Percentiles rank a stretch among this genome's conserved stretches.
Conservation (phyloP, 768 basidiomycete genomes). For the Pulveroboletus sp. region DNA sequence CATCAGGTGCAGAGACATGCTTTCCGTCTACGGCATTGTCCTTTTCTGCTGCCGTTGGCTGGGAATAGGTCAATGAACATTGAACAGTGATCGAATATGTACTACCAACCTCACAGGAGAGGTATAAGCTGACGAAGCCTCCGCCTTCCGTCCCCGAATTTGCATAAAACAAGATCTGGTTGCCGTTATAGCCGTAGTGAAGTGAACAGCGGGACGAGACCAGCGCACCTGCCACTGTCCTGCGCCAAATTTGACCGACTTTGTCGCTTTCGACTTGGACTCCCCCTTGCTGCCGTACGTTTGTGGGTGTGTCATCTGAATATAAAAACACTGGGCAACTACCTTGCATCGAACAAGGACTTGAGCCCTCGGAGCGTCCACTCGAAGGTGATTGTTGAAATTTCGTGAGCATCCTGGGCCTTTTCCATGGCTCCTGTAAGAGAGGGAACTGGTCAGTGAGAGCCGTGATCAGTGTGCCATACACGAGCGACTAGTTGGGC, state of each 20-base stretch:
- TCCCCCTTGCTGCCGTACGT: conserved; percentile 54
- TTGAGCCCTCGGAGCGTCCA: conserved; percentile 74
- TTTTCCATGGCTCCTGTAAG: conserved; percentile 25
- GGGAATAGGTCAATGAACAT: conserved; percentile 7
- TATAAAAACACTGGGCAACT: not conserved
- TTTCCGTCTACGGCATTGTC: conserved; percentile 60
- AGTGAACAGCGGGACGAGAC: not conserved
- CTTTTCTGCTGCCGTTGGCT: conserved; percentile 78
- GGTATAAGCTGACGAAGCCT: conserved; percentile 66
- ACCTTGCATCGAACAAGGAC: conserved; percentile 69
- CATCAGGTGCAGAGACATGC: conserved; percentile 27
- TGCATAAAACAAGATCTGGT: conserved; percentile 76
- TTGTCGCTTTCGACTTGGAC: conserved; percentile 69
- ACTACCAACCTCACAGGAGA: conserved; percentile 70
- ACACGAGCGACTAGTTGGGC: not conserved
- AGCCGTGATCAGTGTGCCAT: not conserved
- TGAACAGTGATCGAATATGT: not conserved
- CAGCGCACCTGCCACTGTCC: conserved; percentile 63
- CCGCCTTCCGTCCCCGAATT: conserved; percentile 68
- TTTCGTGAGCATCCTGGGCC: conserved; percentile 43
- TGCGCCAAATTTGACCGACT: conserved; percentile 71
- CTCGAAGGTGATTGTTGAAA: conserved; percentile 58
- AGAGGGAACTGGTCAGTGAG: not conserved
- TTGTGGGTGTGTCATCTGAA: not conserved
- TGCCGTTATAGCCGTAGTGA: not conserved